Percentiles rank a stretch among this genome's conserved stretches.
Conservation (phyloP, 2,329 filamentous ascomycete genomes). For the Colletotrichum agaves region DNA sequence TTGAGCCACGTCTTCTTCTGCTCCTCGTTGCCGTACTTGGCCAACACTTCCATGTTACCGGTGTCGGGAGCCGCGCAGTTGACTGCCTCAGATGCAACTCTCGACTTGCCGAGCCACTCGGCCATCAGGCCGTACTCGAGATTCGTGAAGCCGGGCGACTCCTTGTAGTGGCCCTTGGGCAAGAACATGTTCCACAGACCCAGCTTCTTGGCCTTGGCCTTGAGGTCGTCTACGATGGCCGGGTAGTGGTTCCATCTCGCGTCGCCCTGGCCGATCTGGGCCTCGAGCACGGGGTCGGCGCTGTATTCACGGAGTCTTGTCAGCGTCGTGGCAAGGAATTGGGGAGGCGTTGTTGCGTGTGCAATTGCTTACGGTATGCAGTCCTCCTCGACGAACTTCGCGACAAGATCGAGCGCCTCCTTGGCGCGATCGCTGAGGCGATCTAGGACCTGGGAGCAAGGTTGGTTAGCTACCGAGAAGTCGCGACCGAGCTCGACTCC, state of each 20-base stretch:
- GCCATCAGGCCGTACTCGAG: constrained; percentile 98
- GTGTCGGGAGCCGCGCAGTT: constrained; percentile 94
- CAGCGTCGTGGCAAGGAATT: neutral
- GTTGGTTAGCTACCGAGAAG: constrained; percentile 19
- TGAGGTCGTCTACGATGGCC: constrained; percentile 86
- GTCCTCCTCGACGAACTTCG: constrained; percentile 97
- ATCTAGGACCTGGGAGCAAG: constrained; percentile 53
- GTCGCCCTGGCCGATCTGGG: constrained; percentile 81
- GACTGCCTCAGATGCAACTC: constrained; percentile 83
- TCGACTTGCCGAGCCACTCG: constrained; percentile 90
- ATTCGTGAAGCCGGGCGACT: constrained; percentile 94
- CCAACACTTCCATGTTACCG: constrained; percentile 94
- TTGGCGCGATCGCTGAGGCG: constrained; percentile 86
- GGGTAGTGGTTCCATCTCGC: constrained; percentile 85
- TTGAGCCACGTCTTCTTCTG: constrained; percentile 88
- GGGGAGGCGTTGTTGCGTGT: neutral
- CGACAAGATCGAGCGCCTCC: constrained; percentile 86
- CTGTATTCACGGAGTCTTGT: constrained; percentile 47
- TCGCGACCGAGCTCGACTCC: neutral
- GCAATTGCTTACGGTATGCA: constrained; percentile 77
- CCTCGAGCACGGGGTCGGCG: constrained; percentile 82
- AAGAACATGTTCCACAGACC: constrained; percentile 99
- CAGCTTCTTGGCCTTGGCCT: constrained; percentile 81
- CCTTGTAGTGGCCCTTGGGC: constrained; percentile 92
- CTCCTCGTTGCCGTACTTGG: constrained; percentile 86